Conservation (phyloP, 345 rosid genomes). For the Camelina laxa region DNA sequence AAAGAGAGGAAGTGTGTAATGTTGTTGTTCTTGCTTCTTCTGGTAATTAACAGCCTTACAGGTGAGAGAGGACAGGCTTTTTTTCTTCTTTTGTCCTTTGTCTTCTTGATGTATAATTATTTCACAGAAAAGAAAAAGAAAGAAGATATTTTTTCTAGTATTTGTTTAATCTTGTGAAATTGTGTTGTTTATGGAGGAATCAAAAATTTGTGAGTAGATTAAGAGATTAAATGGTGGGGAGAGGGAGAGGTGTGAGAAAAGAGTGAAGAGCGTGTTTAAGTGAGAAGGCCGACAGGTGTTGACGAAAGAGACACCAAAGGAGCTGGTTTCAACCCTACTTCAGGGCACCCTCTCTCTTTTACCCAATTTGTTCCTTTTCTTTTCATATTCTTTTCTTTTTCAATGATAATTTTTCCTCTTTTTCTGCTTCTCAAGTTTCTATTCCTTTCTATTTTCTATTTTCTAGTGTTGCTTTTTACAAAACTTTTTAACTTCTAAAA, state of each 20-base stretch:
- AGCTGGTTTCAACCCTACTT: conserved; percentile 35
- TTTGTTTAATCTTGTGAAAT: background rate
- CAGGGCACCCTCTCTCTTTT: conserved; percentile 14
- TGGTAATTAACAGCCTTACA: background rate
- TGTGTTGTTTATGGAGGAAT: background rate
- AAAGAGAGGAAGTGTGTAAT: conserved; percentile 10
- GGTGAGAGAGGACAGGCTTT: conserved; percentile 26
- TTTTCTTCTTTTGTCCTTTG: background rate
- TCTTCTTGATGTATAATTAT: background rate
- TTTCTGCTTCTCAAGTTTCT: background rate
- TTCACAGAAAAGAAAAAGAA: background rate
- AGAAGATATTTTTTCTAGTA: background rate
- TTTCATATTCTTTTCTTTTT: background rate
- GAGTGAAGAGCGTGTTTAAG: conserved; percentile 46
- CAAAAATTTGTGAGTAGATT: background rate
- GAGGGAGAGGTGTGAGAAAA: conserved; percentile 30
- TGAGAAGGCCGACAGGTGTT: conserved; percentile 44
- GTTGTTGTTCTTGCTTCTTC: conserved; percentile 30
- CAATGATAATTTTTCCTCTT: background rate
- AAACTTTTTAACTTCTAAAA: background rate
- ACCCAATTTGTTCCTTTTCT: background rate
- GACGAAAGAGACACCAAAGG: conserved; percentile 39
- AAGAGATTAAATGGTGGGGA: conserved; percentile 3
- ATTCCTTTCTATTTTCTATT: background rate
- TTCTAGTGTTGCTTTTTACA: background rate